Evolutionary conservation across 331 rosid genomes (phyloP).

Genomic region (Acacia pycnantha): DNA sequence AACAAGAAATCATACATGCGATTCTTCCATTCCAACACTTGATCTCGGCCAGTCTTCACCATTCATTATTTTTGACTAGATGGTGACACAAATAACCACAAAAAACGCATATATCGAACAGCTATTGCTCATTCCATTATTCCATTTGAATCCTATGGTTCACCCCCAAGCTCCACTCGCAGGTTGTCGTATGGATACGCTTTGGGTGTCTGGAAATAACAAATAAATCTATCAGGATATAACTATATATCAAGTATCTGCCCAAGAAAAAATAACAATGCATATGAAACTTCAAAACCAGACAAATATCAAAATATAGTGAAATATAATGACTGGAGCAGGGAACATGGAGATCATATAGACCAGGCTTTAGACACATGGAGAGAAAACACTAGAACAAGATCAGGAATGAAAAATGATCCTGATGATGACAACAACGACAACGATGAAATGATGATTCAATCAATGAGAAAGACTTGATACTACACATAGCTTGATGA

Average conservation of each 20-base stretch:
- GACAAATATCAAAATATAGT: constrained; percentile 10
- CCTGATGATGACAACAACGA: neutral
- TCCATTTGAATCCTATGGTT: constrained; percentile 48
- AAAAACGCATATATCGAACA: constrained; percentile 32
- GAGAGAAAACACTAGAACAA: neutral
- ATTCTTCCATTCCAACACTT: constrained; percentile 25
- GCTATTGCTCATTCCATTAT: constrained; percentile 25
- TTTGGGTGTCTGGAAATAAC: constrained; percentile 64
- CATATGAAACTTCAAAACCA: constrained; percentile 17
- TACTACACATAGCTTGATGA: neutral
- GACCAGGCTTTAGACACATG: constrained; percentile 1
- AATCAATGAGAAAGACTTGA: constrained; percentile 14
- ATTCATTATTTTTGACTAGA: constrained; percentile 51
- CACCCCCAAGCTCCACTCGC: constrained; percentile 89
- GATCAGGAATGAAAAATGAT: constrained; percentile 3
- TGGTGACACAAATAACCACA: constrained; percentile 30
- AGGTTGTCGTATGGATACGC: constrained; percentile 92
- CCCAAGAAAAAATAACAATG: neutral
- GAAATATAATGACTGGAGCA: neutral
- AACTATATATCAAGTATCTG: neutral
- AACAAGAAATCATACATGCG: constrained; percentile 10
- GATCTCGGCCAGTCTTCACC: constrained; percentile 22
- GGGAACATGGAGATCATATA: neutral
- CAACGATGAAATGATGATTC: neutral
- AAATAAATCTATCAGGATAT: constrained; percentile 7